Conservation (phyloP, 2,329 filamentous ascomycete genomes). For the Phaeophleospora eucalypticola region DNA sequence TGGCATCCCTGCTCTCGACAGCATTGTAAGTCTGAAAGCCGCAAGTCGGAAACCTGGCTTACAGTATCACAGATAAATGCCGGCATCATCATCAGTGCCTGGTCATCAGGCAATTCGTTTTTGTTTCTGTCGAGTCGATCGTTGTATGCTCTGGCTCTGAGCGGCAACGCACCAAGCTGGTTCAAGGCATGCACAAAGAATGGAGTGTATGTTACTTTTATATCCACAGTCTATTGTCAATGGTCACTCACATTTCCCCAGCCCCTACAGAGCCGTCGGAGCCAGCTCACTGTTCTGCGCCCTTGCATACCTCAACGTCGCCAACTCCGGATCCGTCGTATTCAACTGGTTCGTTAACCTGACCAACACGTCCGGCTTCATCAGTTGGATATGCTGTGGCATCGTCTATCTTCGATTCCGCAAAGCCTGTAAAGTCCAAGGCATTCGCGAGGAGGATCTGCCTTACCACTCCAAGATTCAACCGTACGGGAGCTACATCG, state of each 20-base stretch:
- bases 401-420: constrained; percentile 58
- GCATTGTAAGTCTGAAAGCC: constrained; percentile 40
- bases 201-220: constrained; percentile 43
- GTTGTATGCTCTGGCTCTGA: constrained; percentile 54
- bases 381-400: constrained; percentile 53
- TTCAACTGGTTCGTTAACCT: constrained; percentile 71
- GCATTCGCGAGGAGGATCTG: constrained; percentile 44
- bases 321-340: constrained; percentile 40
- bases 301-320: constrained; percentile 49
- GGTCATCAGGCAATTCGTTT: constrained; percentile 54
- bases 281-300: constrained; percentile 42
- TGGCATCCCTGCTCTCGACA: constrained; percentile 55
- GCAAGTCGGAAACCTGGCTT: background rate
- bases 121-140: constrained; percentile 51
- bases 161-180: constrained; percentile 57
- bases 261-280: constrained; percentile 46
- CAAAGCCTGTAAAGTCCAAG: constrained; percentile 53
- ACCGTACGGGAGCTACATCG: constrained; percentile 62
- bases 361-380: constrained; percentile 55
- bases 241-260: background rate
- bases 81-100: constrained; percentile 62
- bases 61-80: constrained; percentile 52
- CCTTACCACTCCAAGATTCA: constrained; percentile 54
- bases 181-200: constrained; percentile 55
- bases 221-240: background rate